Evolutionary conservation across 2,329 filamentous ascomycete species (phyloP), one percentile per base, ranked within the genome.

Genomic region (Hypomyces perniciosus): DNA sequence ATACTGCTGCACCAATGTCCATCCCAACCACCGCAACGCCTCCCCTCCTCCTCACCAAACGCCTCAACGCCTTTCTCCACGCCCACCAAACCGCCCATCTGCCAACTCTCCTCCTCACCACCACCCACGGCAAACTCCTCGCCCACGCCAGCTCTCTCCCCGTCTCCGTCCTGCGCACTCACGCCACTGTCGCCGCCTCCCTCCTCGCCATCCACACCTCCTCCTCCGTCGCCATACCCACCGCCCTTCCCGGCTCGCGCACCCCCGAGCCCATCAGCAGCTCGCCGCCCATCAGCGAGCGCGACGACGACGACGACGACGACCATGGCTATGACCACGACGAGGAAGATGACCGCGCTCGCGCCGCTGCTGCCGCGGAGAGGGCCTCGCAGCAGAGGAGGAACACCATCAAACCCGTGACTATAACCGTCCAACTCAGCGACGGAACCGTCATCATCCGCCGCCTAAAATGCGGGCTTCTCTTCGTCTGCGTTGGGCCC

Each of bases 31-130:
- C 6, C 49, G 35, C 74, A 27, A 74, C 76, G 35, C 78, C 79
- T 35, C 78, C 79, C 28, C 73, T 83, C 52, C 74, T 90, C 68
- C 74, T 89, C 54, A 83, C 79, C 34, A 84, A 84, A 65, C 80
- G 80, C 54, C 76, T 85, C 57, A 82, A 80, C 29, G 69, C 76
- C 53, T 84, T 85, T 65, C 78, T 85, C 43, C 72, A 75, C 61
- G 68, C 75, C 54, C 80, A 82, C 64, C 77, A 81, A 56, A 77
- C 77, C 6, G 64, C 79, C 4, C 71, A 77, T 53, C 72, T 85
- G 31, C 79, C 80, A 54, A 81, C 80, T 3, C 75, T 81, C 50
- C 75, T 84, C 54, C 72, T 85, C 41, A 78, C 79, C 43, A 81
- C 80, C 3, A 72, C 76, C 1, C 76, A 78, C 37, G 82, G 82